Evolutionary conservation across 805 yeast species (phyloP), one percentile per base, ranked within the genome.

Genomic region (Candida jianshihensis): DNA sequence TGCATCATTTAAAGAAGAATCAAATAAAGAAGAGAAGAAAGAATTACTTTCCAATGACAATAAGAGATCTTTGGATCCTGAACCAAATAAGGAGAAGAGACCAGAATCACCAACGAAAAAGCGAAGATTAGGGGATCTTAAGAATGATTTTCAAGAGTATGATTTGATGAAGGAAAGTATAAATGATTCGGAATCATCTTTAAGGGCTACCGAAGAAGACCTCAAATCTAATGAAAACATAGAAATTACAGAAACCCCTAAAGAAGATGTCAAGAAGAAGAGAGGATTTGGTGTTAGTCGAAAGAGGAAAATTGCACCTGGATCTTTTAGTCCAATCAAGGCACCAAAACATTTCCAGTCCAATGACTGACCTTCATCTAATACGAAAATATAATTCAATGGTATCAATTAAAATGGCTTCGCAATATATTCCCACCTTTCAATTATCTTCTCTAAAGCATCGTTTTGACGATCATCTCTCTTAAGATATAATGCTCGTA

Each of bases 401-500:
- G 14, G 14, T 10, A 6, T 25, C 6, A n/a, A 25, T 14, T 26
- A 11, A 14, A 38, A 38, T 14, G 19, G 28, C 5, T 29, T 16
- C 8, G 34, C 20, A 3, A 53, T 31, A 16, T 41, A 20, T 4
- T 45, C 22, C 74, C 75, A 69, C 37, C 70, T 44, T 13, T 54
- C 40, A 3, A 57, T 43, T 5, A 63, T 43, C 22, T 35, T 35
- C 6, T 47, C 47, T 21, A 74, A 47, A 6, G 65, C 61, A 2
- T 34, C 16, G 15, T 54, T 50, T 21, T 68, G 70, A 0, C 31
- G 35, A 0, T 39, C 41, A 15, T 46, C 57, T 29, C 71, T 51
- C 28, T 61, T 58, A 11, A 41, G 22, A 44, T 76, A 78, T 8
- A 79, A 49, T 1, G 60, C 59, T 3, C 47, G 42, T 30, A 80